Conservation (phyloP, 164 flowering plant genomes). For the Magnolia officinalis region DNA sequence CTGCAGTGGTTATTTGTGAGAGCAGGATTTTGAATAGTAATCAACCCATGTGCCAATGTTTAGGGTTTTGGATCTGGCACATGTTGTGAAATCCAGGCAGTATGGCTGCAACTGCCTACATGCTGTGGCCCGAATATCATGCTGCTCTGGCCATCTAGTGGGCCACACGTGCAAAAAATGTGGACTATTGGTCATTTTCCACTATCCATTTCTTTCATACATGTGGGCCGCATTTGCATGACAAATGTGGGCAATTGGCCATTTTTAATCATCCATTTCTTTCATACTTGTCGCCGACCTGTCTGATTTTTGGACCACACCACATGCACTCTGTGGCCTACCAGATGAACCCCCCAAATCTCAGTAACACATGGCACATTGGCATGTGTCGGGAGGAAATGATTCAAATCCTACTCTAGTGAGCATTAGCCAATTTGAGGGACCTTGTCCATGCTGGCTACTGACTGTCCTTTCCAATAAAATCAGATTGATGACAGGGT, state of each 20-base stretch:
- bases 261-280: background rate
- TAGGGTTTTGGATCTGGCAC: background rate
- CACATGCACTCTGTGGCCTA: background rate
- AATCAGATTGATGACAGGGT: constrained; percentile 81
- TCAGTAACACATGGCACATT: background rate
- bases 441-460: background rate
- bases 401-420: background rate
- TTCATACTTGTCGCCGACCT: background rate
- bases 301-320: background rate
- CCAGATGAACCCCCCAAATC: background rate
- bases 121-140: background rate
- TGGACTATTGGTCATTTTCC: background rate
- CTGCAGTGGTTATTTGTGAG: background rate
- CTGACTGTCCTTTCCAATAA: constrained; percentile 37
- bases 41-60: no score
- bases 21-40: background rate
- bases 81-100: background rate
- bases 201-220: background rate
- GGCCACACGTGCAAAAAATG: background rate
- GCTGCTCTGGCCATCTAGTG: background rate
- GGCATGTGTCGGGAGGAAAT: background rate
- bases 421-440: background rate
- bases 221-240: background rate
- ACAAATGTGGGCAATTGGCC: background rate
- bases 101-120: background rate